Evolutionary conservation across 352 stramenopile species (phyloP).

Genomic region (Phytophthora megakarya): DNA sequence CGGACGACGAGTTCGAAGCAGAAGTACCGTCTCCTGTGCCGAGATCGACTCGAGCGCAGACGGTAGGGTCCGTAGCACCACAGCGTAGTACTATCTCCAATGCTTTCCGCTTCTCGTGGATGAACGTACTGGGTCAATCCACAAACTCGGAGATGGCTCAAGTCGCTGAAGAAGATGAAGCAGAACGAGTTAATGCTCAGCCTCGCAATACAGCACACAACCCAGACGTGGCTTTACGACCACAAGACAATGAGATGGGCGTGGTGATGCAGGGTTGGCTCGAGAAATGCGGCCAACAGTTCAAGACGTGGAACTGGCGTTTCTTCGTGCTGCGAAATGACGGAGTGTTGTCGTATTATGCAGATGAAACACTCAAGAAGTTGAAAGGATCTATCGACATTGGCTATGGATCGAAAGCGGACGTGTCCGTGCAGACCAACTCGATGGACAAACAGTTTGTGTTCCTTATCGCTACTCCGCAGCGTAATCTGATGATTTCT

Average conservation of each 20-base stretch:
- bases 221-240: constrained; percentile 40
- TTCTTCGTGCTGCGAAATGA: constrained; percentile 88
- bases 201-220: constrained; percentile 29
- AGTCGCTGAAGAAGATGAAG: constrained; percentile 33
- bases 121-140: constrained; percentile 56
- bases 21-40: constrained; percentile 8
- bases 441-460: constrained; percentile 82
- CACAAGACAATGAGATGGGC: constrained; percentile 63
- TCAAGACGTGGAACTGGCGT: constrained; percentile 91
- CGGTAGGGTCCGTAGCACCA: constrained; percentile 6
- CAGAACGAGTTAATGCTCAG: constrained; percentile 1
- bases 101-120: constrained; percentile 64
- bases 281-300: constrained; percentile 87
- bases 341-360: constrained; percentile 83
- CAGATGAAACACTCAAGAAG: constrained; percentile 72
- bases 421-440: constrained; percentile 87
- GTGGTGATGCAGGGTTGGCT: constrained; percentile 88
- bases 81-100: constrained; percentile 50
- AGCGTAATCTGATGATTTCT: constrained; percentile 86
- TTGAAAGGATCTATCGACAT: constrained; percentile 84
- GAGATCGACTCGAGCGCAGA: constrained; percentile 9
- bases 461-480: constrained; percentile 77
- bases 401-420: constrained; percentile 62
- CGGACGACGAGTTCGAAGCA: constrained; percentile 29
- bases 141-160: constrained; percentile 47